These are phyloP conservation scores for Cercophora sp. DNA, from an alignment of 495 filamentous ascomycete species.

Conservation along the genomic window DNA sequence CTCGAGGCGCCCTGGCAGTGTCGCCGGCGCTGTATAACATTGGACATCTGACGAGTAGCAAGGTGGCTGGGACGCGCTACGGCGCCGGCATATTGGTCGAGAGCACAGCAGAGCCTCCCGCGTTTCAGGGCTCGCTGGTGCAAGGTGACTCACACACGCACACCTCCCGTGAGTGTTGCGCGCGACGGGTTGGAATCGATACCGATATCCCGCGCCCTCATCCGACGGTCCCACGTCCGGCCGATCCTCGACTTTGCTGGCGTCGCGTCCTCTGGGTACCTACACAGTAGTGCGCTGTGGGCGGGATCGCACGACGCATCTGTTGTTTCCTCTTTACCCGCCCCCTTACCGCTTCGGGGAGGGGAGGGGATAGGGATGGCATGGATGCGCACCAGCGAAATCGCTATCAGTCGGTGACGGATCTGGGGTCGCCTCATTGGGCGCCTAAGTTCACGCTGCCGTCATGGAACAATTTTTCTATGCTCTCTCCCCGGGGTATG, in stretches of 20 bases:
- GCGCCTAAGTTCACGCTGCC: background rate
- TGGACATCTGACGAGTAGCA: background rate
- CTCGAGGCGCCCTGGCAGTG: background rate
- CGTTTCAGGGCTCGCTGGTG: slow-evolving; percentile 1
- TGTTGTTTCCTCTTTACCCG: slow-evolving; percentile 4
- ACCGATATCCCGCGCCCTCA: background rate
- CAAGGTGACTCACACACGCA: slow-evolving; percentile 5
- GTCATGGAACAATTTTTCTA: background rate
- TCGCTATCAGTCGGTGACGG: slow-evolving; percentile 1
- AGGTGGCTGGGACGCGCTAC: background rate
- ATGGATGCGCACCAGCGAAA: background rate
- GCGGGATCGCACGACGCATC: background rate
- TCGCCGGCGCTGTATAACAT: background rate
- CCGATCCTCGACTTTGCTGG: background rate
- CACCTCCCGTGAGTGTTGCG: slow-evolving; percentile 1
- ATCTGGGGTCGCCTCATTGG: slow-evolving; percentile 5
- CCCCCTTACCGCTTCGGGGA: background rate
- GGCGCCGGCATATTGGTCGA: background rate
- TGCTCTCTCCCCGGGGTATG: background rate
- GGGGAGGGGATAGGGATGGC: background rate
- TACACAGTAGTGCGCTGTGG: no score
- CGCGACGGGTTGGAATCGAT: background rate
- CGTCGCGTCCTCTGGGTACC: background rate
- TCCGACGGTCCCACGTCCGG: background rate
- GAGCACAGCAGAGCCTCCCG: slow-evolving; percentile 4